Conservation (phyloP, 345 rosid species). For the Hirschfeldia incana region DNA sequence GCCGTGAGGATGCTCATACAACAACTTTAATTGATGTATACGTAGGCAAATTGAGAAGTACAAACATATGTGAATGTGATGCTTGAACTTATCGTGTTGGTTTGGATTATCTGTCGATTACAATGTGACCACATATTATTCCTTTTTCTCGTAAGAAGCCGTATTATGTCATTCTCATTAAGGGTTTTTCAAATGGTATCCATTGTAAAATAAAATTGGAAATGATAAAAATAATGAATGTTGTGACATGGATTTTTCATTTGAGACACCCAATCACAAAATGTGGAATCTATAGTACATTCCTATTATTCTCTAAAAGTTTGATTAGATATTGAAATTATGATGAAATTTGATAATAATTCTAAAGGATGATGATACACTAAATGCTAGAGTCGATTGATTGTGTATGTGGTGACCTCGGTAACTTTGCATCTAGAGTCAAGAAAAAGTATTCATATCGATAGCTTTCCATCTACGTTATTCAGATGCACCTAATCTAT, state of each 20-base stretch:
- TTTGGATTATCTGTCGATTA: conserved; percentile 28
- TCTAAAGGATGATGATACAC: neutral
- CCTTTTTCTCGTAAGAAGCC: neutral
- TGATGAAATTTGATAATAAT: neutral
- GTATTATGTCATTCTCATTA: neutral
- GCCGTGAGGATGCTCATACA: conserved; percentile 21
- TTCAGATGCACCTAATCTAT: conserved; percentile 4
- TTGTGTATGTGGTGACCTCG: conserved; percentile 16
- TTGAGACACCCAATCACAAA: neutral
- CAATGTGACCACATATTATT: neutral
- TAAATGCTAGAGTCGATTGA: conserved; percentile 5
- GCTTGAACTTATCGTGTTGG: conserved; percentile 15
- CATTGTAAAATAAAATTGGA: neutral
- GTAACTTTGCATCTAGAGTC: conserved; percentile 6
- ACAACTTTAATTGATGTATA: conserved; percentile 18
- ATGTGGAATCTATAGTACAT: neutral
- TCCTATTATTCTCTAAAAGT: neutral
- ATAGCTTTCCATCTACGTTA: neutral
- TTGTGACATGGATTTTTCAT: neutral
- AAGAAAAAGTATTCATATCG: neutral
- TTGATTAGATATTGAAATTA: neutral
- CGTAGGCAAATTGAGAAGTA: conserved; percentile 28
- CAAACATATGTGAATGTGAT: conserved; percentile 16
- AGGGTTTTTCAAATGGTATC: neutral
- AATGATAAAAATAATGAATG: neutral